Evolutionary conservation across 2,329 filamentous ascomycete species (phyloP).

Genomic region (Phaeomoniella chlamydospora): DNA sequence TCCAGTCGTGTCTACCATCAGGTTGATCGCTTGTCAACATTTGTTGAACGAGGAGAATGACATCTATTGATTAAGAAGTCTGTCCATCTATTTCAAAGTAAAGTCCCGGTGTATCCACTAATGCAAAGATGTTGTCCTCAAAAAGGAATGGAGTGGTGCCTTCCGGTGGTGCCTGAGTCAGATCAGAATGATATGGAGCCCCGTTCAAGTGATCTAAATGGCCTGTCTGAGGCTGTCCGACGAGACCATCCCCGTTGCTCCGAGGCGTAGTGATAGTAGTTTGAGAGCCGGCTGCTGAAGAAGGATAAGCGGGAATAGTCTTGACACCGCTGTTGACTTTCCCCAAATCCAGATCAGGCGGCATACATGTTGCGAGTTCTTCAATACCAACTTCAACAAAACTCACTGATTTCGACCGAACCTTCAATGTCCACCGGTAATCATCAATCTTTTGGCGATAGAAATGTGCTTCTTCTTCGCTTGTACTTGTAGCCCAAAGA

Average conservation of each 20-base stretch:
- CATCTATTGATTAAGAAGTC: too few relatives aligned
- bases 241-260: neutral
- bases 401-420: constrained; percentile 9
- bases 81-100: neutral
- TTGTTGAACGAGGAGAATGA: too few relatives aligned
- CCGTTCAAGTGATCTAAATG: neutral
- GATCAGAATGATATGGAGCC: constrained; percentile 1
- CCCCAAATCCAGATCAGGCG: constrained; percentile 2
- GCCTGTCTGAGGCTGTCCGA: neutral
- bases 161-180: constrained; percentile 20
- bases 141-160: neutral
- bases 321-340: constrained; percentile 1
- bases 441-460: constrained; percentile 23
- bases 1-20: too few relatives aligned
- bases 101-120: neutral
- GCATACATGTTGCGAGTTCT: neutral
- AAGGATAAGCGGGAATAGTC: constrained; percentile 2
- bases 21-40: too few relatives aligned
- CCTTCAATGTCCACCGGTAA: constrained; percentile 25
- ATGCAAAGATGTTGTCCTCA: neutral
- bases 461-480: constrained; percentile 17
- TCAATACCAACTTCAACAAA: constrained; percentile 1
- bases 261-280: neutral
- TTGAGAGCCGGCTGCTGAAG: constrained; percentile 1
- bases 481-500: constrained; percentile 19